These are phyloP conservation scores for Aspergillus oerlinghausenensis DNA, from an alignment of 2,329 filamentous ascomycete species.

Conservation along the genomic window DNA sequence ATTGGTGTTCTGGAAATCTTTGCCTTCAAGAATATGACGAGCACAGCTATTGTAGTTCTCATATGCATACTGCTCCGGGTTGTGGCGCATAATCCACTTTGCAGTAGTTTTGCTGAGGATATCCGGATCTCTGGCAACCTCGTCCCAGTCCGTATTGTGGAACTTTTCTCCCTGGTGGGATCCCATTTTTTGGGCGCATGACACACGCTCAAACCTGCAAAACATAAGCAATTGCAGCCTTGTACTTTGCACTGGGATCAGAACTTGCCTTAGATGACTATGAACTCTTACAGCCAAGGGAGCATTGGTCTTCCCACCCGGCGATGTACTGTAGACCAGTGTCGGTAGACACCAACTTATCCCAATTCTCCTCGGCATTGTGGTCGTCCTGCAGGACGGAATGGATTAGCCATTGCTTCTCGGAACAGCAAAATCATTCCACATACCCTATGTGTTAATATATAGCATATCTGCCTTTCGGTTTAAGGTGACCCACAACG, in stretches of 20 bases:
- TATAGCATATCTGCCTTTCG: neutral
- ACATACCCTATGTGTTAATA: constrained; percentile 4
- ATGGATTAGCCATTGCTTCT: too few species aligned
- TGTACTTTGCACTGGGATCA: too few species aligned
- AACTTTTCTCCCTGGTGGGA: constrained; percentile 37
- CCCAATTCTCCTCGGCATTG: too few species aligned
- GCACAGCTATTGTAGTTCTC: constrained; percentile 7
- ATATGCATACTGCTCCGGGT: constrained; percentile 12
- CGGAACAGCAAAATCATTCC: too few species aligned
- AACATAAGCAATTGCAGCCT: neutral
- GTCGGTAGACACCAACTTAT: too few species aligned
- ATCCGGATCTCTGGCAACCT: constrained; percentile 3
- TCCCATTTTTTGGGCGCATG: constrained; percentile 47
- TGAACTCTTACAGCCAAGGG: constrained; percentile 16
- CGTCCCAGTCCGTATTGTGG: constrained; percentile 7
- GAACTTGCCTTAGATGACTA: constrained; percentile 1
- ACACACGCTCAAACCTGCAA: constrained; percentile 41
- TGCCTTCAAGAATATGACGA: constrained; percentile 23
- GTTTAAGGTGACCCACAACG: neutral
- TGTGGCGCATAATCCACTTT: constrained; percentile 7
- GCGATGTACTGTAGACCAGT: too few species aligned
- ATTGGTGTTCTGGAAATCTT: constrained; percentile 43
- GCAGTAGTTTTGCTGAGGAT: constrained; percentile 2
- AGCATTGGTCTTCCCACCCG: constrained; percentile 36
- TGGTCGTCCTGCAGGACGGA: too few species aligned